These are phyloP conservation scores for Bipolaris bicolor DNA, from an alignment of 2,329 filamentous ascomycete genomes.

Conservation along the genomic window DNA sequence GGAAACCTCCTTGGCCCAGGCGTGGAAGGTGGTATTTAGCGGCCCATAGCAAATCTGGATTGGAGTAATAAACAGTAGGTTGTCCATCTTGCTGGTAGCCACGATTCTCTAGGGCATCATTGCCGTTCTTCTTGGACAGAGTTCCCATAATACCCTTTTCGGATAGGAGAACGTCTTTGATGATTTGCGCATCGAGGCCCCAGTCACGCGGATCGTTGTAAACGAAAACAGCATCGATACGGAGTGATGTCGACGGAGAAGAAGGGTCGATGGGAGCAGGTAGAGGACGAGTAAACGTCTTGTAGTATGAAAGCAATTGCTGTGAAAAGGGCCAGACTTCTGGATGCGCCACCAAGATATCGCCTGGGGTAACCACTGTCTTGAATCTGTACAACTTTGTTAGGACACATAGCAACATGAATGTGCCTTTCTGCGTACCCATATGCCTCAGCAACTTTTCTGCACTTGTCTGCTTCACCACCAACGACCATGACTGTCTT, in stretches of 20 bases:
- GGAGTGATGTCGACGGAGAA: slow-evolving; percentile 62
- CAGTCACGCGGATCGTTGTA: slow-evolving; percentile 97
- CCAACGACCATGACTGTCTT: slow-evolving; percentile 58
- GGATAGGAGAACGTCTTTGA: slow-evolving; percentile 83
- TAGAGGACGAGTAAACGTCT: slow-evolving; percentile 62
- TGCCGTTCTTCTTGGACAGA: slow-evolving; percentile 73
- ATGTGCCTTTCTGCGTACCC: slow-evolving; percentile 24
- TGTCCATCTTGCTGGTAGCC: slow-evolving; percentile 86
- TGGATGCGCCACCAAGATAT: slow-evolving; percentile 77
- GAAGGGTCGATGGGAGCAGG: slow-evolving; percentile 58
- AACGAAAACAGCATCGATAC: slow-evolving; percentile 88
- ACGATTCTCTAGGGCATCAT: slow-evolving; percentile 66
- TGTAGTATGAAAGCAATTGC: slow-evolving; percentile 68
- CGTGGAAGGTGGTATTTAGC: slow-evolving; percentile 83
- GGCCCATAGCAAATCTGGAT: slow-evolving; percentile 89
- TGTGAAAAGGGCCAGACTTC: slow-evolving; percentile 83
- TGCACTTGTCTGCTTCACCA: slow-evolving; percentile 62
- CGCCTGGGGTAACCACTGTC: slow-evolving; percentile 82
- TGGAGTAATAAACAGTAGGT: slow-evolving; percentile 83
- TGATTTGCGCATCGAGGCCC: slow-evolving; percentile 86
- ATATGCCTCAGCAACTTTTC: slow-evolving; percentile 71
- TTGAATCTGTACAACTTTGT: slow-evolving; percentile 49
- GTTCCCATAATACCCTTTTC: slow-evolving; percentile 81
- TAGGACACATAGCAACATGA: neutral
- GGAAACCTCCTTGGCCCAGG: slow-evolving; percentile 90